Evolutionary conservation across 441 rosid species (phyloP).

Genomic region (Jatropha podagrica): DNA sequence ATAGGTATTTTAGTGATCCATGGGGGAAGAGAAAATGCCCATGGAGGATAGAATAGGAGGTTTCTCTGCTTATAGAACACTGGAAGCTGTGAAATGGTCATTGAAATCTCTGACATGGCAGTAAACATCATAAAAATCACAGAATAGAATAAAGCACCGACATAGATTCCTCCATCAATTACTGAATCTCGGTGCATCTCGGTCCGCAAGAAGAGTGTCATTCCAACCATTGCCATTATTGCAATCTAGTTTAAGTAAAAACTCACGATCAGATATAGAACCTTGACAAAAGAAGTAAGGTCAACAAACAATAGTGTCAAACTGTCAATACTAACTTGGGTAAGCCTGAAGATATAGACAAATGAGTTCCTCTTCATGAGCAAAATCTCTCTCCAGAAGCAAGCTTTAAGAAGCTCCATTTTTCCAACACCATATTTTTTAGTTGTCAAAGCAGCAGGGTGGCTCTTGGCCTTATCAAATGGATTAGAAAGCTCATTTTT

Average conservation of each 20-base stretch:
- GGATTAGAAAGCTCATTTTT: conserved; percentile 56
- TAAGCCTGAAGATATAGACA: conserved; percentile 71
- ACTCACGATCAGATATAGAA: not conserved
- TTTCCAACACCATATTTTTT: conserved; percentile 55
- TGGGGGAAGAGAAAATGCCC: conserved; percentile 73
- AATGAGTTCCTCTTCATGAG: conserved; percentile 93
- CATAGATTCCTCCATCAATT: conserved; percentile 55
- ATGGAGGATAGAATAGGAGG: conserved; percentile 67
- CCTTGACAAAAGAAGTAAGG: not conserved
- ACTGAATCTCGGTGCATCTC: conserved; percentile 56
- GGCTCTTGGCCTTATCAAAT: conserved; percentile 63
- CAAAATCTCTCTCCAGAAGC: conserved; percentile 62
- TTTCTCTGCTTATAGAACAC: conserved; percentile 85
- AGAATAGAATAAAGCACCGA: conserved; percentile 69
- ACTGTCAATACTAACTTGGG: conserved; percentile 43
- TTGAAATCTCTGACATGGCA: conserved; percentile 66
- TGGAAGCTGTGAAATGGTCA: conserved; percentile 76
- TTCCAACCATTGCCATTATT: conserved; percentile 42
- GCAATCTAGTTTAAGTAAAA: conserved; percentile 41
- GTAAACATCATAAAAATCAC: conserved; percentile 59
- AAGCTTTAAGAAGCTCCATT: conserved; percentile 61
- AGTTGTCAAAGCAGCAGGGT: conserved; percentile 76
- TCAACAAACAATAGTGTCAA: not conserved
- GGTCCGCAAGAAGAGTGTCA: conserved; percentile 70
- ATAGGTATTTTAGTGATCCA: conserved; percentile 79